Evolutionary conservation across 108 stramenopile species (phyloP).

Genomic region (Cyclotella choctawhatcheeana): DNA sequence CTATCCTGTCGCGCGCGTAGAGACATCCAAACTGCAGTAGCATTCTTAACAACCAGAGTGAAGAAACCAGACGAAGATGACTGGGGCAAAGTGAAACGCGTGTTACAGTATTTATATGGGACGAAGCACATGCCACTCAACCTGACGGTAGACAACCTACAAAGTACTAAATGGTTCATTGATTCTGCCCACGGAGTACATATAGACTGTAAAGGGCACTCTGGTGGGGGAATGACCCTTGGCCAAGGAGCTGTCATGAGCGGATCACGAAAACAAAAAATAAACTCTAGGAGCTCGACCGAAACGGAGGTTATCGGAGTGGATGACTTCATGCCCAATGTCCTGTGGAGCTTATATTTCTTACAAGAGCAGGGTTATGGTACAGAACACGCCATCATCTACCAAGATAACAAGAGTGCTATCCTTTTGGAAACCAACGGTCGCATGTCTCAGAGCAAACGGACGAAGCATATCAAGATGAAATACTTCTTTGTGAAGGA

Average conservation of each 20-base stretch:
- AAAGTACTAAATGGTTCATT: slow-evolving; percentile 29
- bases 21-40: neutral
- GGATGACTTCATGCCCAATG: slow-evolving; percentile 19
- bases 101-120: neutral
- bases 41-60: slow-evolving; percentile 18
- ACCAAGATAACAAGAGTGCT: slow-evolving; percentile 27
- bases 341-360: slow-evolving; percentile 32
- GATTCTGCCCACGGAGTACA: slow-evolving; percentile 46
- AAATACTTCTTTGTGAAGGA: slow-evolving; percentile 45
- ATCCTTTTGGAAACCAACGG: slow-evolving; percentile 19
- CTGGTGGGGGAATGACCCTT: slow-evolving; percentile 51
- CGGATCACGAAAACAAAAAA: slow-evolving; percentile 28
- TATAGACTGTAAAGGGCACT: slow-evolving; percentile 53
- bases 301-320: slow-evolving; percentile 40
- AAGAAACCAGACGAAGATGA: slow-evolving; percentile 23
- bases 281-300: slow-evolving; percentile 46
- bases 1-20: neutral
- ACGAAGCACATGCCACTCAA: neutral
- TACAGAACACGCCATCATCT: slow-evolving; percentile 5
- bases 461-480: slow-evolving; percentile 14
- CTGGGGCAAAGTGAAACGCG: slow-evolving; percentile 11
- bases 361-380: slow-evolving; percentile 40
- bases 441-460: slow-evolving; percentile 1
- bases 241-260: slow-evolving; percentile 43
- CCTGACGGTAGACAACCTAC: slow-evolving; percentile 7